Conservation (phyloP, 2,329 filamentous ascomycete genomes). For the Pseudogymnoascus sp. region DNA sequence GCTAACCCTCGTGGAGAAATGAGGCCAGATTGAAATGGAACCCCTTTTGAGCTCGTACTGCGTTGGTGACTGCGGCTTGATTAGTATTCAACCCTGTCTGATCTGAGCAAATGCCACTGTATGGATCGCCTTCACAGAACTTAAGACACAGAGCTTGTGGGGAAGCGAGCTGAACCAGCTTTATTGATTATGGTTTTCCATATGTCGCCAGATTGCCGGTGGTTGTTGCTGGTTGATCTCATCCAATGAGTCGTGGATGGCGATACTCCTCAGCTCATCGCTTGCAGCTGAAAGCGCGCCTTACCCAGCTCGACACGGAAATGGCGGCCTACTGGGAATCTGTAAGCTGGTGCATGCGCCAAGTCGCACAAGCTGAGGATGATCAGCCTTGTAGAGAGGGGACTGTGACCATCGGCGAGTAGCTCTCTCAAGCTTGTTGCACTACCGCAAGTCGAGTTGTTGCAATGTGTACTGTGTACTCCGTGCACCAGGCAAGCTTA, state of each 20-base stretch:
- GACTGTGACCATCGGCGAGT: neutral
- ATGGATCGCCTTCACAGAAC: slow-evolving; percentile 1
- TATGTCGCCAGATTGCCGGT: neutral
- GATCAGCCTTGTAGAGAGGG: slow-evolving; percentile 9
- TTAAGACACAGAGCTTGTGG: neutral
- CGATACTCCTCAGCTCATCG: slow-evolving; percentile 4
- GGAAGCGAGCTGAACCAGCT: neutral
- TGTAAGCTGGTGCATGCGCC: neutral
- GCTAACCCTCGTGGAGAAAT: neutral
- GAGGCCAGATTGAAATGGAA: neutral
- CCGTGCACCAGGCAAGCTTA: neutral
- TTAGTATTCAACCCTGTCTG: neutral
- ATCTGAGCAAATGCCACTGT: neutral
- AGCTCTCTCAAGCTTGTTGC: slow-evolving; percentile 1
- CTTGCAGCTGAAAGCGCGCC: neutral
- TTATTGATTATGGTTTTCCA: neutral
- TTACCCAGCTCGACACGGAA: neutral
- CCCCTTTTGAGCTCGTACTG: neutral
- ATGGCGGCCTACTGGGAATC: slow-evolving; percentile 2
- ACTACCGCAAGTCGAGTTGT: neutral
- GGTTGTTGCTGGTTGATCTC: neutral
- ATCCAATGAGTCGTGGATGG: neutral
- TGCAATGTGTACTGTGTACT: neutral
- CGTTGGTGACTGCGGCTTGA: neutral
- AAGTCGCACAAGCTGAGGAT: neutral